phyloP scores from a whole-genome alignment of 2,329 filamentous ascomycete species.

The Corniculantispora saksenae region DNA sequence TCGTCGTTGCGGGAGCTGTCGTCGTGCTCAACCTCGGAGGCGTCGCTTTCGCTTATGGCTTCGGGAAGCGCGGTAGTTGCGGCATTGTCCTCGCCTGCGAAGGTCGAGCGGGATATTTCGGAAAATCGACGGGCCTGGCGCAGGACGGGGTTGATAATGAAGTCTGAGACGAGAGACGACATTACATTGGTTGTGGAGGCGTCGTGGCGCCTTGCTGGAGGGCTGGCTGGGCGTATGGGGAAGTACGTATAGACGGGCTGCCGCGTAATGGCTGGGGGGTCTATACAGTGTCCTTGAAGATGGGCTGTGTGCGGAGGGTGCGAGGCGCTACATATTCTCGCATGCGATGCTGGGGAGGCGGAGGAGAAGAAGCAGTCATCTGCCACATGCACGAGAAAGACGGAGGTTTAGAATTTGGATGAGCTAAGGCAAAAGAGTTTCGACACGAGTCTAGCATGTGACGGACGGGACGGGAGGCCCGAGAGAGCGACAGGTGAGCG shows the following conservation, averaged over 20 bases:
- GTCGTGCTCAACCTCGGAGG: slow-evolving; percentile 22
- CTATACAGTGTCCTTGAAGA: slow-evolving; percentile 15
- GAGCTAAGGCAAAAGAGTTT: neutral
- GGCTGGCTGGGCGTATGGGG: neutral
- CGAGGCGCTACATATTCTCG: slow-evolving; percentile 10
- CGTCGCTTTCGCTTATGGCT: slow-evolving; percentile 33
- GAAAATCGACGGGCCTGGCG: slow-evolving; percentile 67
- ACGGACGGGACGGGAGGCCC: slow-evolving; percentile 1
- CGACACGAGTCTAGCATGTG: slow-evolving; percentile 1
- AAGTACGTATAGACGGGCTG: neutral
- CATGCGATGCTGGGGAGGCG: neutral
- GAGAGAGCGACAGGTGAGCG: neutral
- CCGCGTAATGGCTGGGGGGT: neutral
- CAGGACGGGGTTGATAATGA: slow-evolving; percentile 66
- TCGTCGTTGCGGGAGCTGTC: slow-evolving; percentile 4
- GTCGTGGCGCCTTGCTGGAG: neutral
- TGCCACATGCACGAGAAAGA: neutral
- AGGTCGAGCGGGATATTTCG: slow-evolving; percentile 44
- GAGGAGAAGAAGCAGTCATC: neutral
- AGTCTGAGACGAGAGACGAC: slow-evolving; percentile 65
- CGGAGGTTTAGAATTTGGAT: neutral
- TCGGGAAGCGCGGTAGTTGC: slow-evolving; percentile 23
- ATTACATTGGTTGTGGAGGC: slow-evolving; percentile 39
- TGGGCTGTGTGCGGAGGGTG: neutral
- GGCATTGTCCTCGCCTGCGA: slow-evolving; percentile 37